A percentile compares a stretch with the other conserved stretches of the same genome.
These are phyloP conservation scores for Sporobolomyces phaffii DNA, from an alignment of 768 basidiomycete genomes.

Conservation along the genomic window DNA sequence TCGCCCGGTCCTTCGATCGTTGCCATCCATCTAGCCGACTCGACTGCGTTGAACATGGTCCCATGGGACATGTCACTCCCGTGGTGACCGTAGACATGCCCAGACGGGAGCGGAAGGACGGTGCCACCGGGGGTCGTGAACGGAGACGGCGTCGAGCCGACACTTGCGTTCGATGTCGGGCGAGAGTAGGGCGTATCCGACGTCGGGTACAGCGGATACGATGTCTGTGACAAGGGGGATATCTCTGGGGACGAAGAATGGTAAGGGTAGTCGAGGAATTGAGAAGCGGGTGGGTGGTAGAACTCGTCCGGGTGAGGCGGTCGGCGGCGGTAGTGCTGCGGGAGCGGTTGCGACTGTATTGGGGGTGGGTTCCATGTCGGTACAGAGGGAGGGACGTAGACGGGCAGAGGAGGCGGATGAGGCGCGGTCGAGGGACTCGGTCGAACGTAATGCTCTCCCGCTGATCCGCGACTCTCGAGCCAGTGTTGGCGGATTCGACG, in stretches of 20 bases:
- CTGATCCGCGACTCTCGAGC: too few species aligned
- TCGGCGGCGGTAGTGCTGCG: background rate
- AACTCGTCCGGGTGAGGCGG: constrained; percentile 8
- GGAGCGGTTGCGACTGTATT: background rate
- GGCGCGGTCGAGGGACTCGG: too few species aligned
- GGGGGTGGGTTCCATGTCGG: background rate
- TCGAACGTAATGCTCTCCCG: too few species aligned
- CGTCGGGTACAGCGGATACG: background rate
- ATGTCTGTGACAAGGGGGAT: background rate
- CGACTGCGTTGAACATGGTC: background rate
- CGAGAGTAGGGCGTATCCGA: background rate
- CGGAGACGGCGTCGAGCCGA: background rate
- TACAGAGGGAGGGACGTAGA: too few species aligned
- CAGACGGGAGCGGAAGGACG: background rate
- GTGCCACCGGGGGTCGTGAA: background rate
- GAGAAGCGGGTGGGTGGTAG: too few species aligned
- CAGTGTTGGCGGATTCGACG: background rate
- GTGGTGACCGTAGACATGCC: background rate
- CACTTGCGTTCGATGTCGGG: background rate
- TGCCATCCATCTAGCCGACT: constrained; percentile 15
- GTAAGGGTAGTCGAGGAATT: background rate
- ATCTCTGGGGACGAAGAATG: background rate
- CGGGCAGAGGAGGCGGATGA: too few species aligned
- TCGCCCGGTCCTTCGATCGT: background rate
- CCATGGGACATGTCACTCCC: background rate